Evolutionary conservation across 2,329 filamentous ascomycete species (phyloP), one percentile per base, ranked within the genome.

Genomic region (Phaeosphaeria sp.): DNA sequence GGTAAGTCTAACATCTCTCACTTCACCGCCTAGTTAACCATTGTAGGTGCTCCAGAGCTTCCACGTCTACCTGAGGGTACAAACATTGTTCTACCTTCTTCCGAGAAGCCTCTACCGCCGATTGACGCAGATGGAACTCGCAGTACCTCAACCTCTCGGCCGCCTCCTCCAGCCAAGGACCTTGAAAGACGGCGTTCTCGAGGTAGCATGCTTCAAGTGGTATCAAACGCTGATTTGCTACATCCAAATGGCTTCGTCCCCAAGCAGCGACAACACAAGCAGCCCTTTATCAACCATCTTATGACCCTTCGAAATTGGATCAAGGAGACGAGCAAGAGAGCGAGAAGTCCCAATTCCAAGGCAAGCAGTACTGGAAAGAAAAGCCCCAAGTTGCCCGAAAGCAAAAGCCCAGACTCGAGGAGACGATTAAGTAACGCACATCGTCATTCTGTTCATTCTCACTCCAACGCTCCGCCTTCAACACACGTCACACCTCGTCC

Each of bases 131-230:
- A 92, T 71, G 89, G 89, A 5, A 82, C 90, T 52, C 86, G 91
- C 33, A 93, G 90, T 18, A 85, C 85, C 69, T 92, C 92, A 13
- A 93, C 92, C 27, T 88, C 90, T 59, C 88, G 91, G 48, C 89
- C 93, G 6, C 83, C 91, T 42, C 91, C 90, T 10, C 94, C 94
- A 43, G 93, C 94, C 1, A 97, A 97, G 75, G 93, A 97, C 64
- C 57, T 74, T 13, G 67, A 69, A 25, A 88, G 87, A 62, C 87
- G 90, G 58, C 84, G 90, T 66, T 90, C 91, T 64, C 84, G 92
- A 59, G 90, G 91, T 44, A 97, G 93, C 65, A 95, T 92, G 62
- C 84, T 97, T 30, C 92, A 97, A 72, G 86, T 96, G 4, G 92
- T 96, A 41, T 90, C 91, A 15, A 89, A 89, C 64, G 84, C 86